Base-by-base conservation (phyloP, 805 yeast species). In the Ogataea degrootiae region DNA sequence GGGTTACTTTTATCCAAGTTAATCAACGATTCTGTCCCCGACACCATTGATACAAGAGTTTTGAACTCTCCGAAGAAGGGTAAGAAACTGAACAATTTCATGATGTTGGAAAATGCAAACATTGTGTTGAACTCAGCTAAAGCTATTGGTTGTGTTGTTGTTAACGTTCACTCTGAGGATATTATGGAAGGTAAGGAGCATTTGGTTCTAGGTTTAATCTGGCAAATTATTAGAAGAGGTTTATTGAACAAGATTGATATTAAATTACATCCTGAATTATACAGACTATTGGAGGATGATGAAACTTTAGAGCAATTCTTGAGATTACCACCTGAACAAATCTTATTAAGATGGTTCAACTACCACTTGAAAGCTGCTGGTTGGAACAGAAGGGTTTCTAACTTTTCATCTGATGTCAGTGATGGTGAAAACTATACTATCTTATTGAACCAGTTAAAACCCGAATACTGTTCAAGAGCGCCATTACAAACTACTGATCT, bases 221-320 rank as follows among this genome's bases (percentile, higher is more conserved):
- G 98, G 98, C 99, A 94, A 74, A 87, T 94, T 61, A 94, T 94
- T 58, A 85, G 99, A 72, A 85, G 97, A 70, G 99, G 99, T 41
- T 74, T 94, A 63, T 81, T 94, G 57, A 80, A 92, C 57, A 94
- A 94, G 71, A 94, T 94, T 65, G 99, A 94, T 68, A 94, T 94
- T 67, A 91, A 92, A 69, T 74, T 84, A 53, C 99, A 94, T 62
- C 99, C 99, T 5, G 99, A 94, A 69, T 79, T 94, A 64, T 94
- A 94, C 71, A 85, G 99, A 59, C 72, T 94, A 53, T 75, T 94
- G 54, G 97, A 91, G 64, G 97, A 92, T 37, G 98, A 92, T 67
- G 99, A 94, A 71, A 94, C 98, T 39, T 75, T 94, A 49, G 99
- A 94, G 69, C 97, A 94, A 70, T 94, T 94, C 66, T 76, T 94